Conservation (phyloP, 2,329 filamentous ascomycete genomes). For the Pseudogymnoascus sp. region DNA sequence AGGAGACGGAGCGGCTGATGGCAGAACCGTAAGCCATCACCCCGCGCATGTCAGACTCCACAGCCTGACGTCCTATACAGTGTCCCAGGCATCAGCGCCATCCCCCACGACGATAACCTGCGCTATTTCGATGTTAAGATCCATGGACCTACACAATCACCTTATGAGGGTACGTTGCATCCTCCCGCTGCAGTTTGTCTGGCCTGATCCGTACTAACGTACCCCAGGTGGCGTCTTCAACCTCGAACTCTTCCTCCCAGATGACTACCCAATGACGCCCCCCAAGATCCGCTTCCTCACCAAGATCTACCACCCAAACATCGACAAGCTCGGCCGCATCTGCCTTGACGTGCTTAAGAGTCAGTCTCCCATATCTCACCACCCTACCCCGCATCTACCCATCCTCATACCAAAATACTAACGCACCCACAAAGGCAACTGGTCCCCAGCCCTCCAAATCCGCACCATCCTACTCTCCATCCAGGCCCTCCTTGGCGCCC, state of each 20-base stretch:
- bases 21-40: conserved; percentile 71
- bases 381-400: neutral
- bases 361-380: conserved; percentile 36
- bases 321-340: conserved; percentile 94
- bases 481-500: conserved; percentile 88
- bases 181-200: neutral
- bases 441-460: conserved; percentile 96
- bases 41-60: conserved; percentile 12
- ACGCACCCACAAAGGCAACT: conserved; percentile 65
- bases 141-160: conserved; percentile 82
- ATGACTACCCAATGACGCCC: conserved; percentile 98
- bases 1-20: conserved; percentile 96
- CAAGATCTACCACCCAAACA: conserved; percentile 99
- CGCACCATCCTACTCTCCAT: conserved; percentile 98
- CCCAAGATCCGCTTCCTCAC: conserved; percentile 98
- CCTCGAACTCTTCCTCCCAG: conserved; percentile 92
- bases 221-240: conserved; percentile 69
- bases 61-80: conserved; percentile 38
- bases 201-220: conserved; percentile 12
- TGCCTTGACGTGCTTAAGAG: conserved; percentile 97
- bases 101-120: conserved; percentile 94
- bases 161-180: conserved; percentile 71
- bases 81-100: conserved; percentile 89
- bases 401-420: neutral
- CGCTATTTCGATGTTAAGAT: conserved; percentile 98